Evolutionary conservation across 78 protist genomes (phyloP).

Genomic region (Carpediemonas membranifera): DNA sequence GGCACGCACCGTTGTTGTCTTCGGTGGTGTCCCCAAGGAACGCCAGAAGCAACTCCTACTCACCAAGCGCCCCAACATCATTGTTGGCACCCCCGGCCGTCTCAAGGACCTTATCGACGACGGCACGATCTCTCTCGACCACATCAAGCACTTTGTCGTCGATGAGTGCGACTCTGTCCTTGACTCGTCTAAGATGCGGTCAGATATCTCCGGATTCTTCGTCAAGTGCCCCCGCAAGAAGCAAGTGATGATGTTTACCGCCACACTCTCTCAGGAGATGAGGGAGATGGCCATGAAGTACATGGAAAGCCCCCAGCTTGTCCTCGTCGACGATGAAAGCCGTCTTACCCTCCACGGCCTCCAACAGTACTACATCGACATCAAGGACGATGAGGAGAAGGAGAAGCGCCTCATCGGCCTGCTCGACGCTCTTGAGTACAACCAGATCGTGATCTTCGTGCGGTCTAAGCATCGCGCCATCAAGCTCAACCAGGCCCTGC

Average conservation of each 20-base stretch:
- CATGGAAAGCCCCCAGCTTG: conserved; percentile 76
- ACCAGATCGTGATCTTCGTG: conserved; percentile 92
- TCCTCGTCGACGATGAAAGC: conserved; percentile 76
- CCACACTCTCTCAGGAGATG: conserved; percentile 79
- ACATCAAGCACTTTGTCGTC: conserved; percentile 81
- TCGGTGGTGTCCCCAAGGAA: conserved; percentile 77
- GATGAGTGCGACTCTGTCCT: conserved; percentile 95
- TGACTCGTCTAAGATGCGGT: conserved; percentile 77
- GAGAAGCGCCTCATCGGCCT: conserved; percentile 74
- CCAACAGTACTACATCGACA: conserved; percentile 81
- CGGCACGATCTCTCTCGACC: conserved; percentile 37
- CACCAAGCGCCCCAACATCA: conserved; percentile 67
- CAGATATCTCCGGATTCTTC: conserved; percentile 86
- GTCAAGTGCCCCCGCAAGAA: conserved; percentile 41
- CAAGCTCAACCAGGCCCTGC: conserved; percentile 55
- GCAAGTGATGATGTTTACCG: conserved; percentile 99
- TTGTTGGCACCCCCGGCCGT: conserved; percentile 98
- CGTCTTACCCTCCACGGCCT: conserved; percentile 92
- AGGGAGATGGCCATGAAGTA: conserved; percentile 72
- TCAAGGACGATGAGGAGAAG: conserved; percentile 68
- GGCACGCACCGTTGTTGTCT: conserved; percentile 54
- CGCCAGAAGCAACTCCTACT: conserved; percentile 32
- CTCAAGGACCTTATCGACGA: conserved; percentile 38
- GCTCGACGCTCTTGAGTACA: conserved; percentile 90
- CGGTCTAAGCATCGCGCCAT: conserved; percentile 48